Evolutionary conservation across 2,329 filamentous ascomycete genomes (phyloP).

Genomic region (Rutstroemia sydowiana): DNA sequence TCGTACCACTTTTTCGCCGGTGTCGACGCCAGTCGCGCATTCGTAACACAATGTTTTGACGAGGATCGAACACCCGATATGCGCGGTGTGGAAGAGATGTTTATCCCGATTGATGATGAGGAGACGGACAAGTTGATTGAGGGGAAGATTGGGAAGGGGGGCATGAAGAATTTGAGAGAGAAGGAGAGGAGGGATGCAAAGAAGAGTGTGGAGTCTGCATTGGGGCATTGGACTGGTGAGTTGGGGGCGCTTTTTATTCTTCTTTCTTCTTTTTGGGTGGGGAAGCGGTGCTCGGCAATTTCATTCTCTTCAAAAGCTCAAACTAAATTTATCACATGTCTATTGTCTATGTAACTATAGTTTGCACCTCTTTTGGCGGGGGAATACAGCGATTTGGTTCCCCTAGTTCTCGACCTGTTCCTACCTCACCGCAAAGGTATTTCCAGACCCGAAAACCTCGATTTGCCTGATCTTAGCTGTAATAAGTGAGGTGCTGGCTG

Average conservation of each 20-base stretch:
- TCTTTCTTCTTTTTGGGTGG: not conserved
- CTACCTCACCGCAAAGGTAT: too few relatives aligned
- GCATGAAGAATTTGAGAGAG: conserved; percentile 47
- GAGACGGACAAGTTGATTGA: conserved; percentile 44
- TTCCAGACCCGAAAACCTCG: too few relatives aligned
- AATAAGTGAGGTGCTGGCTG: too few relatives aligned
- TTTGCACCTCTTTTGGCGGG: too few relatives aligned
- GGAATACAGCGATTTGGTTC: too few relatives aligned
- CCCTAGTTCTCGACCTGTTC: too few relatives aligned
- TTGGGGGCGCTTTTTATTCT: not conserved
- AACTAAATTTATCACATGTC: too few relatives aligned
- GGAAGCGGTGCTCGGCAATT: not conserved
- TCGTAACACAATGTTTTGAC: conserved; percentile 86
- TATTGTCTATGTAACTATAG: too few relatives aligned
- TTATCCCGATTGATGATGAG: conserved; percentile 56
- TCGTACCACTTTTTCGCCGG: conserved; percentile 84
- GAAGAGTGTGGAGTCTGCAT: conserved; percentile 55
- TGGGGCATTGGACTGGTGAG: conserved; percentile 59
- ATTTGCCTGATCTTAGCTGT: too few relatives aligned
- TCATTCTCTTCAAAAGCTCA: too few relatives aligned
- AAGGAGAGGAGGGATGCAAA: conserved; percentile 59
- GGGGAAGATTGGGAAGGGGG: conserved; percentile 37
- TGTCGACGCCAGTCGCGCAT: conserved; percentile 77
- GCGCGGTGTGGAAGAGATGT: conserved; percentile 82
- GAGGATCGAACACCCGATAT: conserved; percentile 73